Percentiles rank a stretch among this genome's conserved stretches.
phyloP scores from a whole-genome alignment of 2,329 filamentous ascomycete species.

The Dactylella cylindrospora region DNA sequence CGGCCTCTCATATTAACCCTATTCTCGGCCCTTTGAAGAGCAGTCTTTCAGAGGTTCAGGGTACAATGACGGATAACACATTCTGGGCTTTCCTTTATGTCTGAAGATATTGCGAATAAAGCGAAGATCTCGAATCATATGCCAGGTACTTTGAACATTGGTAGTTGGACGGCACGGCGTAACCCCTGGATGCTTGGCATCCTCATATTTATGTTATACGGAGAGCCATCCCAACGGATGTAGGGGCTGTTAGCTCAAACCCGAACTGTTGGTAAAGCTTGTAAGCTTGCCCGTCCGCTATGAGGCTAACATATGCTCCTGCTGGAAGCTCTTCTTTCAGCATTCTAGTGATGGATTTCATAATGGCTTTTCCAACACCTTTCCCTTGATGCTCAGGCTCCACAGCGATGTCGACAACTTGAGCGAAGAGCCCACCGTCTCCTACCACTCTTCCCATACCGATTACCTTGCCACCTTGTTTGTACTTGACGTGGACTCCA shows the following conservation, averaged over 20 bases:
- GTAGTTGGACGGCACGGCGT: too few species aligned
- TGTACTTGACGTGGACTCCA: constrained; percentile 2
- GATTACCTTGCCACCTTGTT: constrained; percentile 1
- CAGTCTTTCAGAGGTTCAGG: too few species aligned
- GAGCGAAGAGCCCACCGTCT: constrained; percentile 18
- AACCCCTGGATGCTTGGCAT: too few species aligned
- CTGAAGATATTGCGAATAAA: too few species aligned
- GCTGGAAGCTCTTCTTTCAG: constrained; percentile 7
- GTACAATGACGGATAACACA: too few species aligned
- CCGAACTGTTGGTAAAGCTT: constrained; percentile 19
- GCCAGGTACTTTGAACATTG: too few species aligned
- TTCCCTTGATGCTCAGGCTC: constrained; percentile 12
- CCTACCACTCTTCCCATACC: constrained; percentile 21
- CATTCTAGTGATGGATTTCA: constrained; percentile 12
- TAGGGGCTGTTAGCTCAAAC: constrained; percentile 17
- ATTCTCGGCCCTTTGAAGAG: too few species aligned
- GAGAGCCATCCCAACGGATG: constrained; percentile 24
- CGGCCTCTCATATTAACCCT: too few species aligned
- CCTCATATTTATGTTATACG: constrained; percentile 2
- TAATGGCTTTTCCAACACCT: constrained; percentile 11
- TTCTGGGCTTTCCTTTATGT: too few species aligned
- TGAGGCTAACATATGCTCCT: constrained; percentile 23
- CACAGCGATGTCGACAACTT: constrained; percentile 23
- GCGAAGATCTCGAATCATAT: too few species aligned
- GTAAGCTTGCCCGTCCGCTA: constrained; percentile 23